phyloP scores from a whole-genome alignment of 352 stramenopile genomes.

The Peronospora destructor region DNA sequence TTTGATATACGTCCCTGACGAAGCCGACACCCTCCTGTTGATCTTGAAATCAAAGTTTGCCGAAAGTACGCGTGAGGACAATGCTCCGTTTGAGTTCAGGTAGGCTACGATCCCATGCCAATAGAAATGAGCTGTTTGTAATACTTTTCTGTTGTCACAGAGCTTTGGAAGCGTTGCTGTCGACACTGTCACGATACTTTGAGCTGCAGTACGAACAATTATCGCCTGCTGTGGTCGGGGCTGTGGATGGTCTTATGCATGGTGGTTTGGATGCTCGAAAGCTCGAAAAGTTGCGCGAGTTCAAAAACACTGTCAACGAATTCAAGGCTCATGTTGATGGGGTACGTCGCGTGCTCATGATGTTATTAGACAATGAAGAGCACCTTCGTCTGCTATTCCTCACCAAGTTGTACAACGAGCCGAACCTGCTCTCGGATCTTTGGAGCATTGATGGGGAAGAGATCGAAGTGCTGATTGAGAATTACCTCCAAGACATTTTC shows the following conservation, averaged over 20 bases:
- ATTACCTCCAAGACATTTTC: conserved; percentile 77
- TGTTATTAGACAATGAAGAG: conserved; percentile 64
- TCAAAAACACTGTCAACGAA: conserved; percentile 70
- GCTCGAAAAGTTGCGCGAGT: conserved; percentile 50
- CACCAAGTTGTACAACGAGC: conserved; percentile 56
- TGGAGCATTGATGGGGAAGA: conserved; percentile 69
- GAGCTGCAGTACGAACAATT: conserved; percentile 43
- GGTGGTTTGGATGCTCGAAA: conserved; percentile 41
- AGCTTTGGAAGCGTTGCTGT: conserved; percentile 48
- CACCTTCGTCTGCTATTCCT: conserved; percentile 54
- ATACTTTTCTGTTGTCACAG: conserved; percentile 10
- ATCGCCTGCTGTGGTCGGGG: conserved; percentile 28
- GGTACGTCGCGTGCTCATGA: conserved; percentile 56
- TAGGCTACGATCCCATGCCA: conserved; percentile 12
- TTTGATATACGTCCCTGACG: conserved; percentile 49
- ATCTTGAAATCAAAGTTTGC: conserved; percentile 50
- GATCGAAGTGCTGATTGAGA: conserved; percentile 69
- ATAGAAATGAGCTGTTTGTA: background rate
- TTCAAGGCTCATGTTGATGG: conserved; percentile 63
- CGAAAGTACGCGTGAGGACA: conserved; percentile 39
- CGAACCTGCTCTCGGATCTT: conserved; percentile 40
- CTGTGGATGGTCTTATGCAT: conserved; percentile 40
- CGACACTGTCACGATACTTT: conserved; percentile 49
- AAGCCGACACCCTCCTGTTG: conserved; percentile 46
- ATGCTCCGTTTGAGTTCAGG: conserved; percentile 60